Base-by-base conservation (phyloP, 495 filamentous ascomycete genomes). In the Endocarpon pusillum region DNA sequence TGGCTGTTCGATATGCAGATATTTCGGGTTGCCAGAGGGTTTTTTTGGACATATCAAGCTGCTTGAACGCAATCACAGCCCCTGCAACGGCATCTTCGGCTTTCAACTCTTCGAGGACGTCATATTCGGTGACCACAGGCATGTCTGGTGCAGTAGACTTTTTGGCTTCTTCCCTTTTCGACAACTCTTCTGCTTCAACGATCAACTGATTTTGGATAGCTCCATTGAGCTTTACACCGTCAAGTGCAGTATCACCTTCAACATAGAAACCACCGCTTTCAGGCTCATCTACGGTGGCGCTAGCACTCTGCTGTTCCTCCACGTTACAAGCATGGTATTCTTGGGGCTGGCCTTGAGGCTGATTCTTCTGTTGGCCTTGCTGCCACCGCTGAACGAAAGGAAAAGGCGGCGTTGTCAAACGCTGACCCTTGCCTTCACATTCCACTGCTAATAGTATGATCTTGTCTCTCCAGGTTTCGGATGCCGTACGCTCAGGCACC, bases 351-450 rank as follows among this genome's bases (percentile, higher is more conserved):
- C 62, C 57, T 44, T 73, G 71, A 42, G 66, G 69, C n/a, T 52
- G 59, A 33, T 42, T 42, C 2, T 56, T 53, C 24, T 62, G 55
- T 6, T 44, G 53, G 16, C 48, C 45, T 16, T 52, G 45, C 53
- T 94, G 81, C 85, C 84, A 94, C 34, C 78, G 72, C 51, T 92
- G 82, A 9, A 75, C 58, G 42, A 96, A 97, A 0, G 89, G 89
- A 47, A 92, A 96, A 2, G 81, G 80, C 0, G 89, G 86, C 15
- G 75, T 65, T 36, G 69, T 83, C 21, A 94, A 60, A 36, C 71
- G 56, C 32, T 85, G 58, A n/a, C 71, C 72, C 16, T 84, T 72
- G 32, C 73, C 55, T 39, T 76, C 68, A 50, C 89, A 94, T 49
- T 97, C 89, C 8, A 84, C 76, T 29, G 84, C 87, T 32, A 60